phyloP scores from a whole-genome alignment of 2,329 filamentous ascomycete genomes.

The Alternaria arborescens region DNA sequence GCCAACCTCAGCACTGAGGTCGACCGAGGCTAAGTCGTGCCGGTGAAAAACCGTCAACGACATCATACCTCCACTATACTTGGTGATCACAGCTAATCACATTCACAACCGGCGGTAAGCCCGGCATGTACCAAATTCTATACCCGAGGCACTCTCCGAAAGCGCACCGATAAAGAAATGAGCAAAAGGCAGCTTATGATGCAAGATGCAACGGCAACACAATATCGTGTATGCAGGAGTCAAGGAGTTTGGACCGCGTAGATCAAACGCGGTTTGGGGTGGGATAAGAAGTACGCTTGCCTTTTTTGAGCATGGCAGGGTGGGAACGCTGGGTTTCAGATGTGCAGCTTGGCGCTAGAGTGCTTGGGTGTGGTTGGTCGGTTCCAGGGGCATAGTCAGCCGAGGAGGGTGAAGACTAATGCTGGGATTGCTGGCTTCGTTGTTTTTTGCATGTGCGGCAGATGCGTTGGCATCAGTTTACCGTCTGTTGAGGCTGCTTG shows the following conservation, averaged over 20 bases:
- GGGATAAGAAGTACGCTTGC: background rate
- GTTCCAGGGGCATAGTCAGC: background rate
- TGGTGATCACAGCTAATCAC: background rate
- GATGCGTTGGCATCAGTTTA: background rate
- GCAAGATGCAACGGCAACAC: constrained; percentile 1
- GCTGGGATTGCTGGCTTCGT: background rate
- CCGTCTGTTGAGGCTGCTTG: background rate
- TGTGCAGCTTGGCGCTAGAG: constrained; percentile 10
- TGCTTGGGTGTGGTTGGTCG: constrained; percentile 15
- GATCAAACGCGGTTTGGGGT: constrained; percentile 18
- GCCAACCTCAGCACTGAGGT: background rate
- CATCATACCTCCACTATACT: background rate
- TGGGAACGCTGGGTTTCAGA: constrained; percentile 11
- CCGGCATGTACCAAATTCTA: background rate
- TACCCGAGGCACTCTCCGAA: background rate
- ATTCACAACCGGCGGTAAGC: background rate
- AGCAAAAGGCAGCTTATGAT: background rate
- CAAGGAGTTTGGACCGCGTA: constrained; percentile 6
- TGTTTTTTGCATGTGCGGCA: background rate
- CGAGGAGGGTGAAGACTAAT: background rate
- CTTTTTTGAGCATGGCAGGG: constrained; percentile 2
- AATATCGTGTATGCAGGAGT: constrained; percentile 10
- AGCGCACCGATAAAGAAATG: background rate
- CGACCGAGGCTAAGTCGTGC: background rate
- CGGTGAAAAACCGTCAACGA: background rate